Conservation (phyloP, 2,329 filamentous ascomycete genomes). For the Aspergillus ochraceoroseus region DNA sequence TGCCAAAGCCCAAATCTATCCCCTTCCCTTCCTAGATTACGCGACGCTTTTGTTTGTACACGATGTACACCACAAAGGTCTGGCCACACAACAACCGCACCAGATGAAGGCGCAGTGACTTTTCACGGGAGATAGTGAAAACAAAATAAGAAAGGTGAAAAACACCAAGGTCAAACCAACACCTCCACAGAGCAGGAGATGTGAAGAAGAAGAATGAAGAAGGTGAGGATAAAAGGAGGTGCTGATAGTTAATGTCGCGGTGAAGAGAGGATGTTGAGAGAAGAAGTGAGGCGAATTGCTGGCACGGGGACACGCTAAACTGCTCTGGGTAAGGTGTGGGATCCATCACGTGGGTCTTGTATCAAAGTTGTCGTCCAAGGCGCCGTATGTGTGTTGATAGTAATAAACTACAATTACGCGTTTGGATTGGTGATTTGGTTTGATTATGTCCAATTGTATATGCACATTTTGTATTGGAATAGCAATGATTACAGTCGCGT, state of each 20-base stretch:
- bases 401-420: too few species aligned
- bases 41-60: constrained; percentile 12
- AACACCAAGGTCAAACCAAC: neutral
- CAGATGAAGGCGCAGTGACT: neutral
- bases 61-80: constrained; percentile 1
- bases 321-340: constrained; percentile 8
- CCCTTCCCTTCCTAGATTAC: constrained; percentile 18
- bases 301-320: constrained; percentile 26
- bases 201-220: constrained; percentile 9
- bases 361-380: neutral
- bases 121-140: neutral
- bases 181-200: constrained; percentile 7
- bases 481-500: too few species aligned
- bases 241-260: constrained; percentile 15
- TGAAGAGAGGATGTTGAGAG: constrained; percentile 25
- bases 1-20: constrained; percentile 18
- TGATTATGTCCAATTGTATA: neutral
- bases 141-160: constrained; percentile 3
- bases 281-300: constrained; percentile 17
- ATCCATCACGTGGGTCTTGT: constrained; percentile 16
- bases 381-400: too few species aligned
- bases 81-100: neutral
- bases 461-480: neutral
- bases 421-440: too few species aligned
- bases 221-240: constrained; percentile 13